Base-by-base conservation (phyloP, 106 monocot species). In the Hemerocallis citrina region DNA sequence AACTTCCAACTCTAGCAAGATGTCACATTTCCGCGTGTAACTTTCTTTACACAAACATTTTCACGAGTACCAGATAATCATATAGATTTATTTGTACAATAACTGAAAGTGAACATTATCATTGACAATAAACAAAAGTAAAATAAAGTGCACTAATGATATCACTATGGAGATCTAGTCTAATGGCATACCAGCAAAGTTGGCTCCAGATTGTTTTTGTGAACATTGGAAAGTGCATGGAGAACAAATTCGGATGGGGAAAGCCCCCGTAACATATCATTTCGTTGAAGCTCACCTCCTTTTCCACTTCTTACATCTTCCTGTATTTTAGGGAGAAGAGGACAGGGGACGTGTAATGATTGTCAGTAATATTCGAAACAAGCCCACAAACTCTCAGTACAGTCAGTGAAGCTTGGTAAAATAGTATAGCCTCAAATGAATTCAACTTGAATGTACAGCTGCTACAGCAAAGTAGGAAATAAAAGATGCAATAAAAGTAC, bases 211-310 rank as follows among this genome's bases (percentile, higher is more conserved):
- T 91, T 91, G 77, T 84, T 98, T 22, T 87, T 55, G 7, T 77
- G 87, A 68, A 98, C 81, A 49, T 35, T 61, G 23, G 81, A 88
- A 70, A 98, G 23, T 34, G 75, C 66, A 63, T 88, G 68, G 3
- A 98, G 70, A 70, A 98, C 88, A 77, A 85, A 77, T 21, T 88
- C 91, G 22, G 87, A 84, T 35, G 96, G 91, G 9, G 88, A 77
- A 59, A 66, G 74, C 37, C 84, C 85, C 28, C 59, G 59, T 91
- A 98, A 70, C 62, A 88, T 19, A 44, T 79, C 52, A 68, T 98
- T 98, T 34, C 84, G 79, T 43, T 91, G 88, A 57, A 88, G 77
- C 11, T 52, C 65, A 51, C 59, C 60, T 42, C 61, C 61, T 63
- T 62, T 74, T 55, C 79, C 84, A 70, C 33, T 72, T 49, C 54